phyloP scores from a whole-genome alignment of 2,329 filamentous ascomycete genomes.

The Aphanocladium album region DNA sequence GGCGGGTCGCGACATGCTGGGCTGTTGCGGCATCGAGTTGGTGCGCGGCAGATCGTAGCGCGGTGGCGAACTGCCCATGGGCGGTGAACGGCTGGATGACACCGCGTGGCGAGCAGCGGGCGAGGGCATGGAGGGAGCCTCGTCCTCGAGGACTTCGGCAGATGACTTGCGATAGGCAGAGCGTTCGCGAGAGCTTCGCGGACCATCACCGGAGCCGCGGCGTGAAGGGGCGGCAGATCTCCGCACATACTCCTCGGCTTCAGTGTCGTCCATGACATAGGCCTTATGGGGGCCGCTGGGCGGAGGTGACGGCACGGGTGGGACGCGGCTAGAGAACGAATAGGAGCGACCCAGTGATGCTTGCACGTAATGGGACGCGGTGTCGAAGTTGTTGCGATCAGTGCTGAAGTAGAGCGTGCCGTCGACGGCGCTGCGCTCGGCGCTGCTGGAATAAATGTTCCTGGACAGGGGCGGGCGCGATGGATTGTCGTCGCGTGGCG shows the following conservation, averaged over 20 bases:
- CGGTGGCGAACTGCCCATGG: constrained; percentile 28
- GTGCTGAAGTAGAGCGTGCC: constrained; percentile 8
- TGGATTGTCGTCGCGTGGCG: constrained; percentile 12
- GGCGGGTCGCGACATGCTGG: constrained; percentile 23
- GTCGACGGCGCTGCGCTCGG: neutral
- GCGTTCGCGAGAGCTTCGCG: constrained; percentile 22
- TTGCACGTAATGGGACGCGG: constrained; percentile 11
- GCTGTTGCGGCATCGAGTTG: constrained; percentile 33
- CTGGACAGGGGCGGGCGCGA: constrained; percentile 8
- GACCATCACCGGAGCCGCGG: constrained; percentile 28
- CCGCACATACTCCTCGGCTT: constrained; percentile 25
- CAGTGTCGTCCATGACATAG: constrained; percentile 23
- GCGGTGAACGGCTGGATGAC: constrained; percentile 22
- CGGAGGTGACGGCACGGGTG: constrained; percentile 32
- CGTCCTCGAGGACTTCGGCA: constrained; percentile 28
- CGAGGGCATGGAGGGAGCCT: constrained; percentile 24
- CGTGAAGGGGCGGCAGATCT: constrained; percentile 30
- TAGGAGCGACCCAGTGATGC: constrained; percentile 19
- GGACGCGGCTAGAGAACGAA: constrained; percentile 22
- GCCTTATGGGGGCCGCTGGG: constrained; percentile 23
- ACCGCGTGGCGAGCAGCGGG: constrained; percentile 26
- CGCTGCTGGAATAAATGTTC: constrained; percentile 9
- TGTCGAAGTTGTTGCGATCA: neutral
- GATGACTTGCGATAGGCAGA: constrained; percentile 26
- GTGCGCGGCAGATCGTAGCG: constrained; percentile 27